phyloP scores from a whole-genome alignment of 176 grass and related monocot species.

The Elymus sibiricus region DNA sequence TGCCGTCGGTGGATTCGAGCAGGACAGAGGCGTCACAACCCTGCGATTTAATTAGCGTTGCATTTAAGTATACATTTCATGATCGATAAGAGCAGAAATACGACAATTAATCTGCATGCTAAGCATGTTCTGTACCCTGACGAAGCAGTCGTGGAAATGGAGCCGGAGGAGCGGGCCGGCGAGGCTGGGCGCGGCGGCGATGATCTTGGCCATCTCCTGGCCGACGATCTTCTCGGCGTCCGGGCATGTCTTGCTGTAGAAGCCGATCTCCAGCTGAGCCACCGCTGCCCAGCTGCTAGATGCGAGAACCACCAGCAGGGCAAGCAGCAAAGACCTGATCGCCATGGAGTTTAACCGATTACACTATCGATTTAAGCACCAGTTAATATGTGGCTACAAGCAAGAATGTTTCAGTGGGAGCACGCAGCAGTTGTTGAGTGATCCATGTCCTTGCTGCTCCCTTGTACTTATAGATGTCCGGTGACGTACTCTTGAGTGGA shows the following conservation, averaged over 20 bases:
- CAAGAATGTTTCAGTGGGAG: too few species aligned
- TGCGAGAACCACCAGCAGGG: background rate
- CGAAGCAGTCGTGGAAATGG: slow-evolving; percentile 13
- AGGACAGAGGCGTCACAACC: slow-evolving; percentile 71
- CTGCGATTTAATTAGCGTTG: background rate
- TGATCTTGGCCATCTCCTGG: background rate
- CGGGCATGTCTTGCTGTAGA: background rate
- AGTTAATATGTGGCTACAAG: background rate
- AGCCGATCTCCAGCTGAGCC: background rate
- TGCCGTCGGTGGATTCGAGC: slow-evolving; percentile 26
- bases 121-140: background rate
- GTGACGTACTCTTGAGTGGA: too few species aligned
- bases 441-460: background rate
- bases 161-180: background rate
- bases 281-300: slow-evolving; percentile 12
- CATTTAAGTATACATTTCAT: background rate
- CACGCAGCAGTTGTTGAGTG: too few species aligned
- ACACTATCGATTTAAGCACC: background rate
- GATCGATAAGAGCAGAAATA: background rate
- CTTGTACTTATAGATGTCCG: slow-evolving; percentile 37
- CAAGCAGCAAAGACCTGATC: background rate
- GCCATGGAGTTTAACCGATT: background rate
- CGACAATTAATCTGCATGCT: too few species aligned
- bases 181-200: background rate
- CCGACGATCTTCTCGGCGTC: background rate